These are phyloP conservation scores for Excoecaria cochinchinensis DNA, from an alignment of 345 rosid species.

Conservation along the genomic window DNA sequence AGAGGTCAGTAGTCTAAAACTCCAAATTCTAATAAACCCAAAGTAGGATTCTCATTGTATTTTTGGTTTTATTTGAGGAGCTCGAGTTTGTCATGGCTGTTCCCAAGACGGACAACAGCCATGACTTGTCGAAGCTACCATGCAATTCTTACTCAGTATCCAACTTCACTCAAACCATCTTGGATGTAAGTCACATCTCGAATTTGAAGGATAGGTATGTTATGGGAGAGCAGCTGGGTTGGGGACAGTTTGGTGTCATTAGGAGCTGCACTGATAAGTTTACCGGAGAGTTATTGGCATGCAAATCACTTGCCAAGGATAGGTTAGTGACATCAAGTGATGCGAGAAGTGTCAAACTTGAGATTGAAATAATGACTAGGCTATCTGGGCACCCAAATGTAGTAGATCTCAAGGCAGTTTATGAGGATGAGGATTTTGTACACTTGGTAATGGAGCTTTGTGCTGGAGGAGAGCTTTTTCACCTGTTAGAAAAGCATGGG, in stretches of 20 bases:
- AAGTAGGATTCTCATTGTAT: constrained; percentile 6
- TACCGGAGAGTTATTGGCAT: constrained; percentile 57
- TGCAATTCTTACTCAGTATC: constrained; percentile 44
- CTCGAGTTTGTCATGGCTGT: constrained; percentile 51
- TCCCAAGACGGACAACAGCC: constrained; percentile 40
- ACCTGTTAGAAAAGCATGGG: constrained; percentile 53
- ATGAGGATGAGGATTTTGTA: constrained; percentile 59
- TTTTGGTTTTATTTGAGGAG: constrained; percentile 21
- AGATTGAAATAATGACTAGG: constrained; percentile 69
- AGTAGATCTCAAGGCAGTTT: constrained; percentile 66
- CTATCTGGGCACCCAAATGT: constrained; percentile 72
- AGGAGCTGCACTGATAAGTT: constrained; percentile 58
- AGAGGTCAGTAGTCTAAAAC: background rate
- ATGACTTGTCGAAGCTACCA: constrained; percentile 31
- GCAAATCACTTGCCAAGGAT: constrained; percentile 65
- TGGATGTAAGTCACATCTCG: constrained; percentile 46
- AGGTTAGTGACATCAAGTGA: constrained; percentile 57
- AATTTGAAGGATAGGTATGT: constrained; percentile 48
- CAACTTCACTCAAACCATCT: constrained; percentile 43
- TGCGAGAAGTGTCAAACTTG: constrained; percentile 55
- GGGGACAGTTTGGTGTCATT: constrained; percentile 73
- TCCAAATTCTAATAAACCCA: background rate
- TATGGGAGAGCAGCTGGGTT: constrained; percentile 61
- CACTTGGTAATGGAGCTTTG: constrained; percentile 78
- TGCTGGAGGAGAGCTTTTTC: constrained; percentile 72